These are phyloP conservation scores for Jaltomata sinuosa DNA, from an alignment of 257 asterid species.

Conservation along the genomic window DNA sequence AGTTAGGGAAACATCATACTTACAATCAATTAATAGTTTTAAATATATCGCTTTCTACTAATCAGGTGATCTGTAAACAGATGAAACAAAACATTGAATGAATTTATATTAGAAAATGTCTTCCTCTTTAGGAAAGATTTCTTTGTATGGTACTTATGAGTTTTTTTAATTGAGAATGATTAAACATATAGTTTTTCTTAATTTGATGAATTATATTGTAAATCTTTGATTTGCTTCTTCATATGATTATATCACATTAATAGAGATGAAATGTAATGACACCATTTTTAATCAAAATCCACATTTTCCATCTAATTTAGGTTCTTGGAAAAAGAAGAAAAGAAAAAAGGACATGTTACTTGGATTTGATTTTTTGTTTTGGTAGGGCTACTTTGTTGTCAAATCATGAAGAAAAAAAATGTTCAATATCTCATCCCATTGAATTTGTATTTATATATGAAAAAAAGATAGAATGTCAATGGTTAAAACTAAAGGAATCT, in stretches of 20 bases:
- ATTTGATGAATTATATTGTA: not conserved
- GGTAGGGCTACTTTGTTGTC: not conserved
- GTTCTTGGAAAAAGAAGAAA: not conserved
- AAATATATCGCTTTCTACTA: not conserved
- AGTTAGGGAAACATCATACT: not conserved
- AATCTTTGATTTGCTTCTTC: not conserved
- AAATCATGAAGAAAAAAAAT: not conserved
- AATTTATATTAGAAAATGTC: not conserved
- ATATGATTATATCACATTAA: not conserved
- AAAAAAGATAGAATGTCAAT: not conserved
- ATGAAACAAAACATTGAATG: fast-evolving
- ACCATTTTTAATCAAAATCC: not conserved
- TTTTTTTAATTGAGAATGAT: not conserved
- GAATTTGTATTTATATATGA: not conserved
- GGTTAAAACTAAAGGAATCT: not conserved
- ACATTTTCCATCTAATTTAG: not conserved
- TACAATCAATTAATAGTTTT: not conserved
- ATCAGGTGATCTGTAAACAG: not conserved
- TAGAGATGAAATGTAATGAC: not conserved
- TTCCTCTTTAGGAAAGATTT: not conserved
- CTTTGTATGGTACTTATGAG: not conserved
- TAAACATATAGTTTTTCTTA: not conserved
- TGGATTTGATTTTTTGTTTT: not conserved
- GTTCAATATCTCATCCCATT: not conserved
- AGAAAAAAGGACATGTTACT: not conserved